Base-by-base conservation (phyloP, 2,329 filamentous ascomycete species). In the Cordyceps cateniannulata region DNA sequence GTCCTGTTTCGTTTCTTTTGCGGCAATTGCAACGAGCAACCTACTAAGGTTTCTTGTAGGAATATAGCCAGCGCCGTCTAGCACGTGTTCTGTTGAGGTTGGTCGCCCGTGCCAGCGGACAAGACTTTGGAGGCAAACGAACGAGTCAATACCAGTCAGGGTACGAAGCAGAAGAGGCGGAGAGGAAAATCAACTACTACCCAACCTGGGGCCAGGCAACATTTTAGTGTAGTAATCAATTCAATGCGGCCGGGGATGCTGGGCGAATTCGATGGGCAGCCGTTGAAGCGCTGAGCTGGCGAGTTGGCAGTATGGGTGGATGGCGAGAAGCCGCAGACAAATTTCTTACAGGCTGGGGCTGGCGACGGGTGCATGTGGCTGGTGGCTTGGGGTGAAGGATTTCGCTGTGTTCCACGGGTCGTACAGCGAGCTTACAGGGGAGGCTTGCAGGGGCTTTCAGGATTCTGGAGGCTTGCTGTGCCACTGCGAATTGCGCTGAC, bases 341-440 rank as follows among this genome's bases (percentile, higher is more conserved):
- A 35, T 25, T 29, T 55, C 53, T 29, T 5, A 55, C 40, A 24
- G 53, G 35, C 45, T 18, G 25, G 12, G 25, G 4, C n/a, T n/a
- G n/a, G n/a, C n/a, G n/a, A n/a, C n/a, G n/a, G n/a, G 7, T 35
- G 25, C 52, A 32, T 25, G 40, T 54, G 35, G 25, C 18, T 29
- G 18, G 54, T 57, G 54, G 54, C 54, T 57, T 57, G 54, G 29
- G 20, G 22, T 16, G 29, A 48, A 49, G 54, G 44, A 56, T 47
- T 22, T n/a, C 16, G n/a, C 49, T 22, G 22, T 16, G 22, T 24
- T 22, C n/a, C n/a, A n/a, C n/a, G 9, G 42, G 42, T n/a, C n/a
- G 18, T 10, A 10, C 18, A 45, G 42, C 18, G 42, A 45, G 42
- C 22, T 47, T 25, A 25, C 10, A 16, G 20, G 10, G 22, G 3